Percentiles rank a stretch among this genome's conserved stretches.
These are phyloP conservation scores for Climacium dendroides DNA, from an alignment of 225 moss, liverwort and hornwort genomes.

Conservation along the genomic window DNA sequence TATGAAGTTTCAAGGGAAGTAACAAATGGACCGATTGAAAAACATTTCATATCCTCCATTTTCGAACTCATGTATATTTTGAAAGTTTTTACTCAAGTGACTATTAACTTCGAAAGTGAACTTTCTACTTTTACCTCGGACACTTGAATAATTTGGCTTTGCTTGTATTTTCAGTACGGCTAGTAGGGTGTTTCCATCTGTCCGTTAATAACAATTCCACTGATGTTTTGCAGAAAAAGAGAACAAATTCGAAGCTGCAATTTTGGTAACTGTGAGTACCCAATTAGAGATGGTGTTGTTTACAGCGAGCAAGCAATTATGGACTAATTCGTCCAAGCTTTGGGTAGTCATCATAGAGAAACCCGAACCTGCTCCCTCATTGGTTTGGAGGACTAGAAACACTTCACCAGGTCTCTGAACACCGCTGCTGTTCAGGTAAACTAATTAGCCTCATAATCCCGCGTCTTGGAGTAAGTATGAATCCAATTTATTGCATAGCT, in stretches of 20 bases:
- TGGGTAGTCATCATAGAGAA: not conserved
- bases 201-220: not conserved
- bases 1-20: not conserved
- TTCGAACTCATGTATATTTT: not conserved
- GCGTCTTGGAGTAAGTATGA: constrained; percentile 11
- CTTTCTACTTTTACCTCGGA: not conserved
- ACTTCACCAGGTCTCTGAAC: constrained; percentile 3
- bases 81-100: not conserved
- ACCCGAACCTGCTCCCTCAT: not conserved
- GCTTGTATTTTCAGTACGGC: not conserved
- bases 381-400: not conserved
- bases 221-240: constrained; percentile 3
- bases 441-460: constrained; percentile 1
- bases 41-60: not conserved
- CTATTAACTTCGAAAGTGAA: not conserved
- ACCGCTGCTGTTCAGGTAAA: constrained; percentile 30
- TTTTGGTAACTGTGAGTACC: not conserved
- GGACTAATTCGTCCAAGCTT: not conserved
- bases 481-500: constrained; percentile 7
- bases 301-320: not conserved
- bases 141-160: not conserved
- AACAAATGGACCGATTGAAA: not conserved
- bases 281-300: not conserved
- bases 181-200: not conserved
- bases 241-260: not conserved